phyloP scores from a whole-genome alignment of 2,329 filamentous ascomycete genomes.

The Scytalidium sp. region DNA sequence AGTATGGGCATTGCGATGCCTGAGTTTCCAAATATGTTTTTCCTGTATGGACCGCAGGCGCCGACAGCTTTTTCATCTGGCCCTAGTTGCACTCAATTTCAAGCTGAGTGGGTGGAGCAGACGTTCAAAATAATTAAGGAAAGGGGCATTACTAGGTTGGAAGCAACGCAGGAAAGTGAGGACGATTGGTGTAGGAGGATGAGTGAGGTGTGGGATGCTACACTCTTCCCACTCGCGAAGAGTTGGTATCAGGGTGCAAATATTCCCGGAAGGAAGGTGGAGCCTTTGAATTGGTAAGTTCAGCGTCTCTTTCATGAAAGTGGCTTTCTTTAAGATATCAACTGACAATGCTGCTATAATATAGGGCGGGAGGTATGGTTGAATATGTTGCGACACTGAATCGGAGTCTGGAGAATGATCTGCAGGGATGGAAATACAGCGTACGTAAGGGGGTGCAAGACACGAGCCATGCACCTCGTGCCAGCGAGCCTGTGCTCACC shows the following conservation, averaged over 20 bases:
- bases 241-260: conserved; percentile 40
- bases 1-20: conserved; percentile 37
- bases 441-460: too few relatives aligned
- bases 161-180: conserved; percentile 28
- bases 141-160: conserved; percentile 28
- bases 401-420: too few relatives aligned
- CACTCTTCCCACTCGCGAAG: conserved; percentile 29
- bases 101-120: conserved; percentile 36
- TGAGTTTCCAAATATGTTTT: conserved; percentile 47
- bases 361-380: too few relatives aligned
- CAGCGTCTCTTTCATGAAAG: too few relatives aligned
- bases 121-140: conserved; percentile 27
- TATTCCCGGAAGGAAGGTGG: conserved; percentile 36
- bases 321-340: too few relatives aligned
- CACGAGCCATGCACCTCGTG: too few relatives aligned
- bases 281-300: conserved; percentile 33
- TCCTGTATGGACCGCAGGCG: conserved; percentile 37
- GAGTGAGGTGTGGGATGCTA: conserved; percentile 23
- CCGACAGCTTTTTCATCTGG: conserved; percentile 37
- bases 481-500: too few relatives aligned
- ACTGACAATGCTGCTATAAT: too few relatives aligned
- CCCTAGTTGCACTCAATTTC: conserved; percentile 36
- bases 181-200: conserved; percentile 30
- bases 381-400: too few relatives aligned
- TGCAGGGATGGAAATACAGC: too few relatives aligned